Percentiles rank a stretch among this genome's conserved stretches.
phyloP scores from a whole-genome alignment of 306 rosid species.

The apple (Malus domestica) region DNA sequence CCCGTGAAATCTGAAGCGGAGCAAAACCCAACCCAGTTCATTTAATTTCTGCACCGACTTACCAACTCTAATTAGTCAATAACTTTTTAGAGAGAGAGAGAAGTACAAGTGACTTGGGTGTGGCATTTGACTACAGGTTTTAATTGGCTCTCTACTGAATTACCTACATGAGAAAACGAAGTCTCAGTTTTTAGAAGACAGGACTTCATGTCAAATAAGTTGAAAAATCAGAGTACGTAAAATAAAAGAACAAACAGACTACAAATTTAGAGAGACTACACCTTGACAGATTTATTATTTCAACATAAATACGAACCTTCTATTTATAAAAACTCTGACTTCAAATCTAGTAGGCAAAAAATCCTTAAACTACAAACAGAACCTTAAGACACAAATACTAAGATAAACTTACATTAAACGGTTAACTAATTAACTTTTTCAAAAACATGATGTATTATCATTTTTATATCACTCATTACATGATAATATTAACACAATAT shows the following conservation, averaged over 20 bases:
- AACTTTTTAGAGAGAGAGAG: slow-evolving; percentile 8
- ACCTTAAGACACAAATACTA: neutral
- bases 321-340: neutral
- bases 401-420: neutral
- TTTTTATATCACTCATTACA: neutral
- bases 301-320: too few relatives aligned
- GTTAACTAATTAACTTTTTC: neutral
- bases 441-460: neutral
- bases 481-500: neutral
- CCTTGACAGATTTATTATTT: too few relatives aligned
- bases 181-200: neutral
- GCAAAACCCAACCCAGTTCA: slow-evolving; percentile 25
- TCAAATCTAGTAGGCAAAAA: neutral
- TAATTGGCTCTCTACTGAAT: neutral
- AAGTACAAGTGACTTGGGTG: neutral
- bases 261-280: too few relatives aligned
- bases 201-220: too few relatives aligned
- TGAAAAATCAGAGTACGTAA: too few relatives aligned
- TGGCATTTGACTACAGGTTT: slow-evolving; percentile 9
- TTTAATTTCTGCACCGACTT: slow-evolving; percentile 28
- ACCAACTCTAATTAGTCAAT: slow-evolving; percentile 17
- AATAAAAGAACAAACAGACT: too few relatives aligned
- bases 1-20: slow-evolving; percentile 42
- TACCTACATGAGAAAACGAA: slow-evolving; percentile 25
- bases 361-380: neutral